Percentiles rank a stretch among this genome's conserved stretches.
Conservation (phyloP, 2,329 filamentous ascomycete species). For the Exophiala sp. region DNA sequence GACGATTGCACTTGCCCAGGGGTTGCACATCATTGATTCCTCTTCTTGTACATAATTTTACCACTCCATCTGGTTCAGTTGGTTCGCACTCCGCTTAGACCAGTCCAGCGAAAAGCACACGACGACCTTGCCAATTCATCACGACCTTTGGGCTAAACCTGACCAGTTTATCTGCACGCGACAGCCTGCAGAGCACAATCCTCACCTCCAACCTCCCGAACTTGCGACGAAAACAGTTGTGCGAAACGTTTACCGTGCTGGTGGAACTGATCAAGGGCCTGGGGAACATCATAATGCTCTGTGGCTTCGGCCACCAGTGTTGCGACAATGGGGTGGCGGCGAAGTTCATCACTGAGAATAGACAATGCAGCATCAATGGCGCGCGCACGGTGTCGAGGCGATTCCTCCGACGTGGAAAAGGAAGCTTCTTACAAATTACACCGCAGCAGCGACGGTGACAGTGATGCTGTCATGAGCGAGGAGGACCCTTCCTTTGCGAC, state of each 20-base stretch:
- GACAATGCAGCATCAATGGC: slow-evolving; percentile 16
- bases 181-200: neutral
- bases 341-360: slow-evolving; percentile 22
- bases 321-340: slow-evolving; percentile 27
- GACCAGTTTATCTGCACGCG: too few relatives aligned
- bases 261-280: neutral
- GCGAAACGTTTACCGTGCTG: neutral
- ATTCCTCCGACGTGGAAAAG: slow-evolving; percentile 29
- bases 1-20: neutral
- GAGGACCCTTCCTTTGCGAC: slow-evolving; percentile 44
- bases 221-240: neutral
- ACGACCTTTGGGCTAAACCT: too few relatives aligned
- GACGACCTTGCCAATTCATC: neutral
- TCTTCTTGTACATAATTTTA: neutral
- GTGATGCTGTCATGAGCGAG: slow-evolving; percentile 17
- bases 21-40: neutral
- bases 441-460: slow-evolving; percentile 14
- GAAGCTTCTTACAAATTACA: slow-evolving; percentile 12
- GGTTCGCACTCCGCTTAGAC: neutral
- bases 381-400: slow-evolving; percentile 23
- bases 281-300: slow-evolving; percentile 8
- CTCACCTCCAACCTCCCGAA: neutral
- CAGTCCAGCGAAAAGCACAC: neutral
- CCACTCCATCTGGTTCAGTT: neutral
- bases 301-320: slow-evolving; percentile 10